phyloP scores from a whole-genome alignment of 768 basidiomycete species.

The Vararia minispora region DNA sequence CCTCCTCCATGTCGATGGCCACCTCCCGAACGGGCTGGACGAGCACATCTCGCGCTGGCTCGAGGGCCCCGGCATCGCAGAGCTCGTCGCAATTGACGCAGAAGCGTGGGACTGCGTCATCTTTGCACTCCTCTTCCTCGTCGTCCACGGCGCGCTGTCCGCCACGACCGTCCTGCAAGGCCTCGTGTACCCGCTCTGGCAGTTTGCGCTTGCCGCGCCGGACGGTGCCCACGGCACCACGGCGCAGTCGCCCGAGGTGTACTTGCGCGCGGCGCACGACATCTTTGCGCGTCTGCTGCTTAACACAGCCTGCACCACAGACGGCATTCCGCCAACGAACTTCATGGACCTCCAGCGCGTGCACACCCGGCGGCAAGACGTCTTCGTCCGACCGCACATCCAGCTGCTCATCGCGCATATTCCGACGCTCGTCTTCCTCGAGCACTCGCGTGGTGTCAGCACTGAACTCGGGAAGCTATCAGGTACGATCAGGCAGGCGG shows the following conservation, averaged over 20 bases:
- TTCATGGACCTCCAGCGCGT: slow-evolving; percentile 60
- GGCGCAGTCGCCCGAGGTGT: slow-evolving; percentile 29
- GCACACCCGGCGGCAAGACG: slow-evolving; percentile 54
- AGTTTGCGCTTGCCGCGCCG: slow-evolving; percentile 33
- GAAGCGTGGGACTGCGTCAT: slow-evolving; percentile 62
- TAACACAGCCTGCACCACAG: slow-evolving; percentile 31
- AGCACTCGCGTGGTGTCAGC: slow-evolving; percentile 45
- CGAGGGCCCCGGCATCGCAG: slow-evolving; percentile 50
- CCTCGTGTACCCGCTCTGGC: slow-evolving; percentile 74
- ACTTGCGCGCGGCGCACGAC: slow-evolving; percentile 51
- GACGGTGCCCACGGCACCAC: slow-evolving; percentile 23
- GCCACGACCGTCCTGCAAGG: slow-evolving; percentile 66
- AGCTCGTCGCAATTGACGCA: slow-evolving; percentile 43
- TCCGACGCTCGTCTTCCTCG: slow-evolving; percentile 60
- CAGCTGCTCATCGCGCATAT: slow-evolving; percentile 47
- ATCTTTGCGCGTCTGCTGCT: slow-evolving; percentile 54
- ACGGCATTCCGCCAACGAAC: slow-evolving; percentile 30
- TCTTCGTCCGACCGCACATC: slow-evolving; percentile 60
- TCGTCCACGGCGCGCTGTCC: slow-evolving; percentile 54
- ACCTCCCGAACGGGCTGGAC: slow-evolving; percentile 66
- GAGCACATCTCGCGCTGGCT: slow-evolving; percentile 65
- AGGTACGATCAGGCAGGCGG: slow-evolving; percentile 38
- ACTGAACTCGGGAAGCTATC: slow-evolving; percentile 37
- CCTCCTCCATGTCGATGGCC: slow-evolving; percentile 63
- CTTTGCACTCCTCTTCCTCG: slow-evolving; percentile 51